Conservation (phyloP, 2,329 filamentous ascomycete genomes). For the Aspergillus sp. region DNA sequence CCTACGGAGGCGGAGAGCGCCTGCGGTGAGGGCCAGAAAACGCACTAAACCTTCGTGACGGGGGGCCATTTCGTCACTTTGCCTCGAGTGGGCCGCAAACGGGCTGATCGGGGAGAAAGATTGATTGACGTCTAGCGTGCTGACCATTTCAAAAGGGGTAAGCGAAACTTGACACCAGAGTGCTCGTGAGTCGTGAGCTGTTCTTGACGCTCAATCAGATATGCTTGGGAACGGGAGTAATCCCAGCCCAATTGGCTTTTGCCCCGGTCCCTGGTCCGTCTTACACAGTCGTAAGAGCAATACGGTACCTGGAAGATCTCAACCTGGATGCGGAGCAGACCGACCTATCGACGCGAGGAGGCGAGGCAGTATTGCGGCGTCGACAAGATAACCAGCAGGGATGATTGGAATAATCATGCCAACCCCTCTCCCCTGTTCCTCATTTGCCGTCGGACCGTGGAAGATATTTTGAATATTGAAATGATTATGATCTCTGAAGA, state of each 20-base stretch:
- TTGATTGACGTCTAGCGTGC: slow-evolving; percentile 18
- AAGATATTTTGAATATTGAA: not conserved
- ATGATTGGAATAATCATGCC: slow-evolving; percentile 5
- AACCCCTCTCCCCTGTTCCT: slow-evolving; percentile 9
- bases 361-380: slow-evolving; percentile 11
- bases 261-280: not conserved
- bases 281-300: not conserved
- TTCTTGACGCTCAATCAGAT: not conserved
- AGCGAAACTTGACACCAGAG: not conserved
- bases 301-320: slow-evolving; percentile 12
- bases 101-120: slow-evolving; percentile 19
- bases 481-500: not conserved
- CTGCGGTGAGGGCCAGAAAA: slow-evolving; percentile 16
- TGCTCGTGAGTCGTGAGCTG: not conserved
- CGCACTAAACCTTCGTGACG: not conserved
- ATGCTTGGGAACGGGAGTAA: not conserved
- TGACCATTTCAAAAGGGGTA: slow-evolving; percentile 15
- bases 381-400: slow-evolving; percentile 5
- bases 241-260: not conserved
- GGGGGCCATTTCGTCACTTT: slow-evolving; percentile 14
- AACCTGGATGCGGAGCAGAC: not conserved
- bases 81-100: slow-evolving; percentile 18
- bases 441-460: not conserved
- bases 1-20: not conserved
- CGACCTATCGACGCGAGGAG: slow-evolving; percentile 15